phyloP scores from a whole-genome alignment of 2,329 filamentous ascomycete species.

The Cladosporium velox region DNA sequence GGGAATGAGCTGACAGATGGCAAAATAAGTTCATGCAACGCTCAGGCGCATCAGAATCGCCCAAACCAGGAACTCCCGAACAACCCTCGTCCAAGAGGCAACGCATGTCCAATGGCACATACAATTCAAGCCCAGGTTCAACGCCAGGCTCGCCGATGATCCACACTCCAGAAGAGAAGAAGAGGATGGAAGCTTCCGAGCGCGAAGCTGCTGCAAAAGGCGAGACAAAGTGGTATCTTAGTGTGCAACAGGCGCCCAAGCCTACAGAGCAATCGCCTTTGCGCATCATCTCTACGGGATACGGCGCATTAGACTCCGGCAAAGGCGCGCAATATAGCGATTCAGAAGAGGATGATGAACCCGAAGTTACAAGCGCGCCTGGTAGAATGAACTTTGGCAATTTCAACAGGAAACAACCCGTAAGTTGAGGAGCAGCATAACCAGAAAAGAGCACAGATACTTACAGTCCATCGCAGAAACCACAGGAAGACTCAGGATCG shows the following conservation, averaged over 20 bases:
- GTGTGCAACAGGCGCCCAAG: slow-evolving; percentile 50
- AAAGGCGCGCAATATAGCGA: slow-evolving; percentile 31
- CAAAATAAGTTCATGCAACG: slow-evolving; percentile 79
- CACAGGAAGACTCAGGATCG: slow-evolving; percentile 38
- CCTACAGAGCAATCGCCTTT: slow-evolving; percentile 43
- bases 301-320: slow-evolving; percentile 51
- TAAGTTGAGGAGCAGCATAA: background rate
- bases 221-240: slow-evolving; percentile 76
- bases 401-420: slow-evolving; percentile 39
- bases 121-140: slow-evolving; percentile 43
- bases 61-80: slow-evolving; percentile 48
- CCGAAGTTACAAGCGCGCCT: slow-evolving; percentile 34
- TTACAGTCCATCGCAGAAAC: slow-evolving; percentile 39
- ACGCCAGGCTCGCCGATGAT: slow-evolving; percentile 61
- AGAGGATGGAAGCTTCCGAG: slow-evolving; percentile 56
- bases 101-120: slow-evolving; percentile 52
- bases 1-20: background rate
- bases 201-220: slow-evolving; percentile 63
- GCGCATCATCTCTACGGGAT: slow-evolving; percentile 63
- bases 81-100: slow-evolving; percentile 64
- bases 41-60: slow-evolving; percentile 63
- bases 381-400: slow-evolving; percentile 56
- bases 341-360: slow-evolving; percentile 35
- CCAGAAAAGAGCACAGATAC: slow-evolving; percentile 20
- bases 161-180: slow-evolving; percentile 66